Percentiles rank a stretch among this genome's conserved stretches.
These are phyloP conservation scores for Chaetomiaceae sp. DNA, from an alignment of 2,329 filamentous ascomycete genomes.

Conservation along the genomic window DNA sequence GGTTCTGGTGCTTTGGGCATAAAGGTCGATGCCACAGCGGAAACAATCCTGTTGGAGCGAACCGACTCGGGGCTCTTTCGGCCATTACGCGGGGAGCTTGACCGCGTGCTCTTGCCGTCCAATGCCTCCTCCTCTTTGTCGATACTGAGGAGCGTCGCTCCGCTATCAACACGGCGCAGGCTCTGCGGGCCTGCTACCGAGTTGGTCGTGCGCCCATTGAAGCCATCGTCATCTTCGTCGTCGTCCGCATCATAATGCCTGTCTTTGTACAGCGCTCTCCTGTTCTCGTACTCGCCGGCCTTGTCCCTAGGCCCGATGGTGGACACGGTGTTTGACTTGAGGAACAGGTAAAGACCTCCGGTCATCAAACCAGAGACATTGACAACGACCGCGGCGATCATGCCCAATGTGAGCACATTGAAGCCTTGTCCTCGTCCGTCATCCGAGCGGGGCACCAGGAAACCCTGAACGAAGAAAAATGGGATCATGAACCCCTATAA, in stretches of 20 bases:
- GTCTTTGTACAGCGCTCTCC: slow-evolving; percentile 39
- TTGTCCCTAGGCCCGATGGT: slow-evolving; percentile 47
- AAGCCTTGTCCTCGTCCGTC: slow-evolving; percentile 32
- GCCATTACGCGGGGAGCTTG: slow-evolving; percentile 18
- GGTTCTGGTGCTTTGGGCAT: slow-evolving; percentile 28
- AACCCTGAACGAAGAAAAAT: slow-evolving; percentile 55
- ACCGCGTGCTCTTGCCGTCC: slow-evolving; percentile 23
- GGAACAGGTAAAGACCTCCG: slow-evolving; percentile 59
- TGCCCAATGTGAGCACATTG: slow-evolving; percentile 45
- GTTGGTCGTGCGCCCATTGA: slow-evolving; percentile 32
- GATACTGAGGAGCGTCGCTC: slow-evolving; percentile 29
- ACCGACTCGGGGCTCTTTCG: slow-evolving; percentile 30
- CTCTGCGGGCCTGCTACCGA: slow-evolving; percentile 28
- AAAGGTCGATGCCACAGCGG: slow-evolving; percentile 11
- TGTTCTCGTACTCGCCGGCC: slow-evolving; percentile 41
- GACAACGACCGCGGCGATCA: slow-evolving; percentile 59
- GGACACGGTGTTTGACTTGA: slow-evolving; percentile 56
- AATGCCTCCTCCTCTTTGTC: slow-evolving; percentile 31
- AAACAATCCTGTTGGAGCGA: slow-evolving; percentile 30
- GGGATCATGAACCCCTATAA: slow-evolving; percentile 52
- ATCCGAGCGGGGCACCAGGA: no score
- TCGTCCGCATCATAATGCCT: slow-evolving; percentile 25
- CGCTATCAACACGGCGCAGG: slow-evolving; percentile 31
- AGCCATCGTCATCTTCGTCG: slow-evolving; percentile 21
- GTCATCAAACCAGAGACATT: slow-evolving; percentile 61